A percentile compares a stretch with the other conserved stretches of the same genome.
These are phyloP conservation scores for Talaromyces sp. DNA, from an alignment of 2,329 filamentous ascomycete species.

Conservation along the genomic window DNA sequence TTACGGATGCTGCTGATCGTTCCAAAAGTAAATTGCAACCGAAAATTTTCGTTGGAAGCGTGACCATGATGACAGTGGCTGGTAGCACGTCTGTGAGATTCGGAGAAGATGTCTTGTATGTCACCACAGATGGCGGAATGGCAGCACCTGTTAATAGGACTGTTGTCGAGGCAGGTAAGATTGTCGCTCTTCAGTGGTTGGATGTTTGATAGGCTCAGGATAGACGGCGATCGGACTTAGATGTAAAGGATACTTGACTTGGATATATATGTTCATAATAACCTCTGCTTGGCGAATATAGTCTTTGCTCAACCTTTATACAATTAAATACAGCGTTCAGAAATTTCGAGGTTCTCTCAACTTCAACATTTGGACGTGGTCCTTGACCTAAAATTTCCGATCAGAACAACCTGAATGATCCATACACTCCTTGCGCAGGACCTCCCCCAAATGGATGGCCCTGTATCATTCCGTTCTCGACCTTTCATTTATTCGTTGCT, in stretches of 20 bases:
- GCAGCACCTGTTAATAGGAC: not conserved
- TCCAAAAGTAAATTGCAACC: not conserved
- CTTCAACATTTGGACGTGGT: too few relatives aligned
- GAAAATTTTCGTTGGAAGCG: not conserved
- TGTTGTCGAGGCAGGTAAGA: not conserved
- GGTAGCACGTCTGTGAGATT: not conserved
- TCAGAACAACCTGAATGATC: too few relatives aligned
- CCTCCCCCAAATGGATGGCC: not conserved
- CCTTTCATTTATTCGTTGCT: not conserved
- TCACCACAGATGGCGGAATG: not conserved
- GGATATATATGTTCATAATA: too few relatives aligned
- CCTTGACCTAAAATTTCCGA: too few relatives aligned
- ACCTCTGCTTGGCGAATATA: too few relatives aligned
- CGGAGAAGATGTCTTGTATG: not conserved
- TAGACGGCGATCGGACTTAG: not conserved
- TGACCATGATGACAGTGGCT: not conserved
- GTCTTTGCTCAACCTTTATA: too few relatives aligned
- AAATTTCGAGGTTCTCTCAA: too few relatives aligned
- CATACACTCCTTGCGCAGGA: not conserved
- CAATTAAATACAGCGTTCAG: too few relatives aligned
- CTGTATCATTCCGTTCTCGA: not conserved
- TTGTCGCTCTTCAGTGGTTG: not conserved
- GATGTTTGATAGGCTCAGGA: not conserved
- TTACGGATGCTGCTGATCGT: not conserved
- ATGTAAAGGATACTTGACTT: not conserved